Percentiles rank a stretch among this genome's conserved stretches.
These are phyloP conservation scores for Oryza meyeriana DNA, from an alignment of 176 grass and related monocot genomes.

Conservation along the genomic window DNA sequence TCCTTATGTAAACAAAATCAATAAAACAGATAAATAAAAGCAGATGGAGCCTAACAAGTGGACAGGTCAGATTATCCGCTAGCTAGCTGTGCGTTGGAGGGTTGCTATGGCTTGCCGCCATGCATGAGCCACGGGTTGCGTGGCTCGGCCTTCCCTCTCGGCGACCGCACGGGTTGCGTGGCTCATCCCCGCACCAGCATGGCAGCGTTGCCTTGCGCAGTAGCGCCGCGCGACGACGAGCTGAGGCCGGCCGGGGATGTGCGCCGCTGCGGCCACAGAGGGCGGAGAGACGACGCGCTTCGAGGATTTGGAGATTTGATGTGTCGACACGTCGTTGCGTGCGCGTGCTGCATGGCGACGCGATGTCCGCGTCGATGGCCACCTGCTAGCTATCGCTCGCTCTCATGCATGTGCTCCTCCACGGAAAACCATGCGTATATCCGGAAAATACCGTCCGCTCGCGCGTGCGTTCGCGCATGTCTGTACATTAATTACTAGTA, in stretches of 20 bases:
- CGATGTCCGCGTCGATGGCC: background rate
- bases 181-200: background rate
- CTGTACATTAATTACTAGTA: background rate
- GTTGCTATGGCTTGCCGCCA: too few species aligned
- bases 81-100: background rate
- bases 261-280: too few species aligned
- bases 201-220: too few species aligned
- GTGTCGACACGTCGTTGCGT: background rate
- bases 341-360: background rate
- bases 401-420: background rate
- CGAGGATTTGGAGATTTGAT: too few species aligned
- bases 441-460: background rate
- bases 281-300: too few species aligned
- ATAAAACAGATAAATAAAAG: background rate
- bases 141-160: background rate
- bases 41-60: background rate
- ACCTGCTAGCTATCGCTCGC: background rate
- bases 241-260: too few species aligned
- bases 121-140: too few species aligned
- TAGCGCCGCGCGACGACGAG: too few species aligned
- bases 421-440: slow-evolving; percentile 21
- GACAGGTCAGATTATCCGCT: slow-evolving; percentile 13
- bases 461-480: background rate
- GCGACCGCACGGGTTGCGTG: slow-evolving; percentile 8
- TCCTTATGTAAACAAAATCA: background rate